A percentile compares a stretch with the other conserved stretches of the same genome.
Evolutionary conservation across 2,329 filamentous ascomycete species (phyloP).

Genomic region (Ascochyta viciae-villosae): DNA sequence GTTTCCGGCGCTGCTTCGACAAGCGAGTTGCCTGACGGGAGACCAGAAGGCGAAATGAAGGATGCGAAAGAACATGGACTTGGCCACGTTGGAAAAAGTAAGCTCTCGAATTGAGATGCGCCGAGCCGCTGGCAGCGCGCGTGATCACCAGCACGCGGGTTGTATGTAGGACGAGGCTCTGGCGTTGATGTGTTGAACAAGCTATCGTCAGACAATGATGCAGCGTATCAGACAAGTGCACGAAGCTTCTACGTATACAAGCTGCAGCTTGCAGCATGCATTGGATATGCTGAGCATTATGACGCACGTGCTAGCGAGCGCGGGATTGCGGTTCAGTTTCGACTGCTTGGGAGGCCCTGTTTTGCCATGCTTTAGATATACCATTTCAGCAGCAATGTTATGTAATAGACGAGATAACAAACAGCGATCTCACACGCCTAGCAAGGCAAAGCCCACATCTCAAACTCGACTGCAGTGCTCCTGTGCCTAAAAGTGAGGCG

Average conservation of each 20-base stretch:
- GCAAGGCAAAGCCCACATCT: not conserved
- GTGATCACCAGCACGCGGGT: not conserved
- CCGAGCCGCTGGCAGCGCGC: not conserved
- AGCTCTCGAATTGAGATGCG: slow-evolving; percentile 14
- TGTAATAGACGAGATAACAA: not conserved
- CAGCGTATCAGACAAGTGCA: slow-evolving; percentile 37
- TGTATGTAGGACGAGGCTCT: slow-evolving; percentile 1
- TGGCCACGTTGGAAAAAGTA: slow-evolving; percentile 36
- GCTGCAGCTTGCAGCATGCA: slow-evolving; percentile 38
- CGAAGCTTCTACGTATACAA: slow-evolving; percentile 26
- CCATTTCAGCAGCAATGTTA: slow-evolving; percentile 14
- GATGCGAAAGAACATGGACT: slow-evolving; percentile 43
- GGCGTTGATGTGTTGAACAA: not conserved
- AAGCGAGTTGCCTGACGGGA: slow-evolving; percentile 52
- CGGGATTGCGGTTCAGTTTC: not conserved
- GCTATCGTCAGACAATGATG: not conserved
- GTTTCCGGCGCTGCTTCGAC: slow-evolving; percentile 45
- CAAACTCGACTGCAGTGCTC: not conserved
- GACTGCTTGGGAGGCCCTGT: not conserved
- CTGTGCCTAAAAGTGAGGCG: slow-evolving; percentile 30
- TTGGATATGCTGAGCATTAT: slow-evolving; percentile 31
- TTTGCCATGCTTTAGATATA: slow-evolving; percentile 23
- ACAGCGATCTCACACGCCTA: not conserved
- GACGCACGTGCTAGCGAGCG: slow-evolving; percentile 8
- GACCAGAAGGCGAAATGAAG: slow-evolving; percentile 50